These are phyloP conservation scores for Rhizopogon salebrosus DNA, from an alignment of 768 basidiomycete genomes.

Conservation along the genomic window DNA sequence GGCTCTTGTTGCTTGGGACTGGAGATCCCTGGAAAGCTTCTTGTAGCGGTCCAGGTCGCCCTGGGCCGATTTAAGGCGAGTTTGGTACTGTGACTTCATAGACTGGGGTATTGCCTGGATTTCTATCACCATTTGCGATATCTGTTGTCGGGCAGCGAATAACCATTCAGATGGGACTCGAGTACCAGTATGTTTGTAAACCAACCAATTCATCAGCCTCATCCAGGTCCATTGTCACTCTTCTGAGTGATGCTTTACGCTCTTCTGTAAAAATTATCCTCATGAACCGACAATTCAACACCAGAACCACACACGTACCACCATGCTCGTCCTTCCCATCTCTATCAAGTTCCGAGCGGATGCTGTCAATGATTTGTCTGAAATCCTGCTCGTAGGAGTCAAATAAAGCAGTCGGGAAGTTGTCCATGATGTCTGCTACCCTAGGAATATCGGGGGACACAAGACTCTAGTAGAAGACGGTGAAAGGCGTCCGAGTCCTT, in stretches of 20 bases:
- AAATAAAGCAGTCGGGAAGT: conserved; percentile 79
- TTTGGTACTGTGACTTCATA: conserved; percentile 70
- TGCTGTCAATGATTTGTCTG: conserved; percentile 69
- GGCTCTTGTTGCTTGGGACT: conserved; percentile 61
- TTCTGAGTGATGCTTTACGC: conserved; percentile 70
- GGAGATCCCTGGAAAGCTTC: conserved; percentile 72
- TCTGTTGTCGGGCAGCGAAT: conserved; percentile 37
- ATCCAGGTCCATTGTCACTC: conserved; percentile 93
- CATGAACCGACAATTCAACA: not conserved
- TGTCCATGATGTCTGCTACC: conserved; percentile 52
- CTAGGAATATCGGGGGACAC: not conserved
- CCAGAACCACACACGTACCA: conserved; percentile 43
- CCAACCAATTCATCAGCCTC: conserved; percentile 96
- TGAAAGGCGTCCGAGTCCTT: no score
- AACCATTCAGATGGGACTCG: not conserved
- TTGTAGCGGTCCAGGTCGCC: conserved; percentile 73
- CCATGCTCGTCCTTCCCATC: conserved; percentile 61
- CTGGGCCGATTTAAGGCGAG: conserved; percentile 72
- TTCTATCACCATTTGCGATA: conserved; percentile 99
- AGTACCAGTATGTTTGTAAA: not conserved
- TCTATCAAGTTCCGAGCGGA: conserved; percentile 73
- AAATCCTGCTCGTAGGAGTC: conserved; percentile 94
- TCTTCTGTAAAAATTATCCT: conserved; percentile 49
- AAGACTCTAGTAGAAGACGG: not conserved
- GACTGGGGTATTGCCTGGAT: conserved; percentile 91